Base-by-base conservation (phyloP, 257 asterid genomes). In the Lycium barbarum region DNA sequence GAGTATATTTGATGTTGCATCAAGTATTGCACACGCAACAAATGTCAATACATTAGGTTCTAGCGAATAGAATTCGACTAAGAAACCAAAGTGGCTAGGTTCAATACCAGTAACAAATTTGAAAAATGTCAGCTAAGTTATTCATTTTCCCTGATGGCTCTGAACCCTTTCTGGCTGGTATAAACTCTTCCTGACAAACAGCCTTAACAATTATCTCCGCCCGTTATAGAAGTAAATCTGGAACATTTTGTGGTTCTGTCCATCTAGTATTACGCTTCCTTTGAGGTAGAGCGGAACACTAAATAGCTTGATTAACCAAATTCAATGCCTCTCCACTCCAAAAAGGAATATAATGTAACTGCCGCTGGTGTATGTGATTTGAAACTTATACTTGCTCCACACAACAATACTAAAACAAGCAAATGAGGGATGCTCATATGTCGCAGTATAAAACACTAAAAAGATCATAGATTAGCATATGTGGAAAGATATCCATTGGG, bases 121-220 rank as follows among this genome's bases (percentile, higher is more conserved):
- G 33, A 1, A 78, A 33, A 78, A 26, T 78, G 51, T 53, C 63
- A 53, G 51, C 49, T 78, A 78, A 78, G 82, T 35, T 35, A 53
- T 54, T 53, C 66, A 78, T 78, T 17, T 33, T 53, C 49, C 65
- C 82, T 15, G 9, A 51, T 53, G 33, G 26, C 66, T 53, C 82
- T 33, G 14, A 26, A 57, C 82, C 33, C 22, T 26, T 33, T 53
- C 33, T 14, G 66, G 26, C 65, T 33, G 66, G 49, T 53, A 78
- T 78, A 53, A 74, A 51, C 47, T 26, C 40, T 76, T 76, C 82
- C 26, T 0, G 82, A 78, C 47, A 78, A 33, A 78, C 47, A 76
- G 3, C 82, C 62, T 26, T 51, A 26, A 51, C 49, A 26, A 76
- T 0, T 51, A 43, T 70, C 65, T 14, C 6, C 47, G 0, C 8